Conservation (phyloP, 495 filamentous ascomycete species). For the Astrothelium macrocarpum region DNA sequence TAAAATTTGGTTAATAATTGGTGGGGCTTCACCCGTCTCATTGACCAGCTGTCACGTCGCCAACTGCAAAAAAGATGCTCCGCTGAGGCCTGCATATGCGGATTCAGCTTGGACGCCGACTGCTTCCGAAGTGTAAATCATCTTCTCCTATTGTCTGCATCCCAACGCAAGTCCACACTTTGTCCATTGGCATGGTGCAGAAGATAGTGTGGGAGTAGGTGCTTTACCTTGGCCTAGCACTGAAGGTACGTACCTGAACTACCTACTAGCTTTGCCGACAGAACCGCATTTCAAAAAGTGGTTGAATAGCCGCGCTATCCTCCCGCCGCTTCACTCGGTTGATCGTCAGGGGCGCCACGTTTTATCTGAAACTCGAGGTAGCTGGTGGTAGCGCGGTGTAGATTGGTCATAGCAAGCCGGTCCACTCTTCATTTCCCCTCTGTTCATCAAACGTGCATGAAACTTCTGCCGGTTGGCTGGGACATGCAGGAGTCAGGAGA, state of each 20-base stretch:
- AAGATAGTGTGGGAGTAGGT: neutral
- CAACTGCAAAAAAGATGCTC: neutral
- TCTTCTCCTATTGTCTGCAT: neutral
- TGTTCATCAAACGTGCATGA: conserved; percentile 5
- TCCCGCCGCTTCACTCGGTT: neutral
- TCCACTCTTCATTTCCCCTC: neutral
- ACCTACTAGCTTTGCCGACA: too few relatives aligned
- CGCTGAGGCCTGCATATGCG: neutral
- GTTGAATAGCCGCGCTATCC: neutral
- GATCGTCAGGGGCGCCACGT: conserved; percentile 6
- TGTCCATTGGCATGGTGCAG: neutral
- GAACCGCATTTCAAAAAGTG: too few relatives aligned
- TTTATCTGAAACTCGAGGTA: conserved; percentile 3
- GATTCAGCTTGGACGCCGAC: neutral
- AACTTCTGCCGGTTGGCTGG: neutral
- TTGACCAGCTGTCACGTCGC: neutral
- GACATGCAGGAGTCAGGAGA: conserved; percentile 2
- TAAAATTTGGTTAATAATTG: neutral
- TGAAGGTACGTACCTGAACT: neutral
- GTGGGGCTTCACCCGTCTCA: neutral
- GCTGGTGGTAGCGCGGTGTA: neutral
- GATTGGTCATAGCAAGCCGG: neutral
- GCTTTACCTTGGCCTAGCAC: too few relatives aligned
- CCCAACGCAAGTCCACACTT: neutral
- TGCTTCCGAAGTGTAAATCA: neutral